Base-by-base conservation (phyloP, 164 flowering plant genomes). In the Aristolochia fimbriata region DNA sequence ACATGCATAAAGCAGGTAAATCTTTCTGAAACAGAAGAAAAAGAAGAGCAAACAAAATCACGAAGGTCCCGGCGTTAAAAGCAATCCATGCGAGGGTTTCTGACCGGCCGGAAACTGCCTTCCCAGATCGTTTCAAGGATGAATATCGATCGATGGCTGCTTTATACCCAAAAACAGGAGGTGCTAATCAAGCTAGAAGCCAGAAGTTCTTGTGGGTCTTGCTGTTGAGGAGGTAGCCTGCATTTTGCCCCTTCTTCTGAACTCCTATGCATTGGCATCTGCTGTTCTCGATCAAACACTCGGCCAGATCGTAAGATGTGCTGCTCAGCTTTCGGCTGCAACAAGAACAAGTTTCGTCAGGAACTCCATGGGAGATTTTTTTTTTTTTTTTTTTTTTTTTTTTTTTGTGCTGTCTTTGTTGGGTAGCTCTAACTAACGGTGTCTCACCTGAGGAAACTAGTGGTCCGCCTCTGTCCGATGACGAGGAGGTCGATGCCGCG, bases 241-340 rank as follows among this genome's bases (percentile, higher is more conserved):
- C 86, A 49, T 76, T 82, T 62, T 81, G 84, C 15, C 83, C 89
- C 71, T 78, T 87, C 65, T 74, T 80, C 61, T 79, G 89, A 1
- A 87, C 96, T 55, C 73, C 96, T 63, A 85, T 82, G 61, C 91
- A 85, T 31, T 78, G 76, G 71, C 91, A 83, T 31, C 62, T 75
- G 77, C 96, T 79, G 70, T 85, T 78, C 76, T 85, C 83, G 6
- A 85, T 84, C 75, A 81, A 68, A 67, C 73, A 85, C 31, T 85
- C 91, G 45, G 83, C 84, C 13, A 82, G 82, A 58, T 84, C 89
- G 10, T 48, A 43, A 15, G 0, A 76, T 41, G 19, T 80, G 45
- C 43, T 46, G 45, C 58, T 56, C 16, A 56, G 58, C 19, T 30
- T 25, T 12, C 58, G 43, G 15, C 58, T 56, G 58, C 21, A 56